phyloP scores from a whole-genome alignment of 495 filamentous ascomycete genomes.

The Trichoderma virens region DNA sequence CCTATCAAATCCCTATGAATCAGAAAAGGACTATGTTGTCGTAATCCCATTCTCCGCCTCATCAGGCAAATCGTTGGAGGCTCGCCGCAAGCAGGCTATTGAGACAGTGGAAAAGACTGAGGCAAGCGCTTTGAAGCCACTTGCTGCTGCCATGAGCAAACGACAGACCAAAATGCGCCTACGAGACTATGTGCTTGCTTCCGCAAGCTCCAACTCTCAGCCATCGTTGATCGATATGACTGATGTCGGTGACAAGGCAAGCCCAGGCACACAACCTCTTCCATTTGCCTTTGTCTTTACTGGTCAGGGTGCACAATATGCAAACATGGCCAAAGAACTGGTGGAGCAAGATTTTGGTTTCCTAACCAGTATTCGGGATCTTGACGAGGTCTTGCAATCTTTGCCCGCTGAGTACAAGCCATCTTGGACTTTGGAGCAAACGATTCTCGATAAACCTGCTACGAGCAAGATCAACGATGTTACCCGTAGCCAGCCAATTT shows the following conservation, averaged over 20 bases:
- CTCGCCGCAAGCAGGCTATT: conserved; percentile 6
- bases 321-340: conserved; percentile 51
- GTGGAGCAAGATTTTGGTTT: conserved; percentile 36
- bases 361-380: conserved; percentile 27
- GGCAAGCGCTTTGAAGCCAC: conserved; percentile 11
- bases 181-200: conserved; percentile 12
- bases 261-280: conserved; percentile 15
- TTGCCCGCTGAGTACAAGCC: conserved; percentile 23
- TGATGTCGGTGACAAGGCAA: conserved; percentile 34
- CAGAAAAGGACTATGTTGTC: not conserved
- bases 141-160: conserved; percentile 22
- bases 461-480: conserved; percentile 37
- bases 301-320: conserved; percentile 46
- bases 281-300: conserved; percentile 41
- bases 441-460: conserved; percentile 33
- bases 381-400: conserved; percentile 28
- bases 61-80: conserved; percentile 14
- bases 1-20: not conserved
- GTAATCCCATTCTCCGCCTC: conserved; percentile 15
- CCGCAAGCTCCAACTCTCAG: conserved; percentile 10
- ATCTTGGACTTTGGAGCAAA: conserved; percentile 34
- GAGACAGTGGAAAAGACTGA: not conserved
- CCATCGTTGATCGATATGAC: not conserved
- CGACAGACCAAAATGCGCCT: conserved; percentile 15
- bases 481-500: conserved; percentile 43